A percentile compares a stretch with the other conserved stretches of the same genome.
Evolutionary conservation across 176 grass and related monocot species (phyloP).

Genomic region (Puccinellia tenuiflora): DNA sequence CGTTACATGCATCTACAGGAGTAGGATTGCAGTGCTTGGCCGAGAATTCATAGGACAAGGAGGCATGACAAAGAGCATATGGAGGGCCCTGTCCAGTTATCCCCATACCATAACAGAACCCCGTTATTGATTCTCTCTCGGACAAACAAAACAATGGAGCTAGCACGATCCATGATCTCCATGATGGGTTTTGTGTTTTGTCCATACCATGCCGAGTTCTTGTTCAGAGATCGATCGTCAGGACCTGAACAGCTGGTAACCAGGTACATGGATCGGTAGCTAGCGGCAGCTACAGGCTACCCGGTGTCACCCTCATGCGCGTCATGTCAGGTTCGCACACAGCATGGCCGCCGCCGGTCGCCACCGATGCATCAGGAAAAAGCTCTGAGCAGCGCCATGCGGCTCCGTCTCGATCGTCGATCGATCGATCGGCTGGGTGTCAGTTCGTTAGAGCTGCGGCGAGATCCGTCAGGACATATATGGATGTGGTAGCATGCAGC

Average conservation of each 20-base stretch:
- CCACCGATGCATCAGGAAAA: background rate
- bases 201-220: background rate
- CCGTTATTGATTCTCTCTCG: slow-evolving; percentile 12
- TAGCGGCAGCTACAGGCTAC: background rate
- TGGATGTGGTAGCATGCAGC: background rate
- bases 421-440: background rate
- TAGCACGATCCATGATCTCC: background rate
- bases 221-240: background rate
- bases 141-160: background rate
- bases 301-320: background rate
- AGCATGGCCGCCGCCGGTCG: background rate
- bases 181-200: background rate
- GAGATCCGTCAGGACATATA: background rate
- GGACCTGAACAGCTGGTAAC: background rate
- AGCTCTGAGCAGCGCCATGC: background rate
- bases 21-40: background rate
- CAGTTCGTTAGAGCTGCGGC: background rate
- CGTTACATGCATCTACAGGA: background rate
- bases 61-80: slow-evolving; percentile 43
- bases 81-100: slow-evolving; percentile 17
- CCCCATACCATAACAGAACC: slow-evolving; percentile 23
- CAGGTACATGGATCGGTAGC: background rate
- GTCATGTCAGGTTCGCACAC: slow-evolving; percentile 7
- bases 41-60: slow-evolving; percentile 18
- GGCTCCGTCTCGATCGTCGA: background rate